Conservation (phyloP, 2,329 filamentous ascomycete genomes). For the Pseudogymnoascus sp. region DNA sequence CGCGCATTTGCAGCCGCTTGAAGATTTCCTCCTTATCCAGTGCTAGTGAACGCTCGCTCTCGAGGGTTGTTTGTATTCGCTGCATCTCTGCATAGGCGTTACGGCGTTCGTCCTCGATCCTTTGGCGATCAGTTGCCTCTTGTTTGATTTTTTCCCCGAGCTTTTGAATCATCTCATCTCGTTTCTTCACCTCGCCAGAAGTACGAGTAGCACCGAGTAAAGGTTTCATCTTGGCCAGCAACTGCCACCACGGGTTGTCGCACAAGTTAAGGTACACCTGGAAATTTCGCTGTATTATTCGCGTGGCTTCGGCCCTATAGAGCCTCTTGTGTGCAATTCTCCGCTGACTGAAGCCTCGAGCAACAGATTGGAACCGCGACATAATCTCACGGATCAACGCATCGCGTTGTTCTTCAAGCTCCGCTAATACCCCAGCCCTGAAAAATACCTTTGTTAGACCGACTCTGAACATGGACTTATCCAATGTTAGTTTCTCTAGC, state of each 20-base stretch:
- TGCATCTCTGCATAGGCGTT: conserved; percentile 81
- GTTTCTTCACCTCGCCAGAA: conserved; percentile 86
- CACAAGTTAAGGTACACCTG: conserved; percentile 83
- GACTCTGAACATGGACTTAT: conserved; percentile 80
- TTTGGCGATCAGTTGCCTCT: conserved; percentile 66
- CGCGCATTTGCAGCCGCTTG: conserved; percentile 86
- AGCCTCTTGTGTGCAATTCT: conserved; percentile 86
- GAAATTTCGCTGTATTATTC: conserved; percentile 92
- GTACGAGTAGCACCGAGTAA: conserved; percentile 86
- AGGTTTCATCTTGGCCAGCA: conserved; percentile 92
- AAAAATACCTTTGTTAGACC: conserved; percentile 98
- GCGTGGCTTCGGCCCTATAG: conserved; percentile 87
- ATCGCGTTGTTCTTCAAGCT: conserved; percentile 93
- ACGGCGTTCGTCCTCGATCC: conserved; percentile 82
- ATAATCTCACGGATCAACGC: conserved; percentile 90
- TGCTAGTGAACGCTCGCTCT: conserved; percentile 90
- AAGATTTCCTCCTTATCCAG: conserved; percentile 99
- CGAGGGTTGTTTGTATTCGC: conserved; percentile 84
- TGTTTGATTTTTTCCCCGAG: conserved; percentile 76
- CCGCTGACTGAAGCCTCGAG: conserved; percentile 81
- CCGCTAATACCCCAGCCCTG: conserved; percentile 87
- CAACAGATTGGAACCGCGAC: conserved; percentile 83
- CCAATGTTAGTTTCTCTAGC: conserved; percentile 79
- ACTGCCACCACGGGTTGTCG: conserved; percentile 93
- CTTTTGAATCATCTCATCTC: conserved; percentile 85